A percentile compares a stretch with the other conserved stretches of the same genome.
Evolutionary conservation across 345 rosid genomes (phyloP).

Genomic region (Arabis alpina): DNA sequence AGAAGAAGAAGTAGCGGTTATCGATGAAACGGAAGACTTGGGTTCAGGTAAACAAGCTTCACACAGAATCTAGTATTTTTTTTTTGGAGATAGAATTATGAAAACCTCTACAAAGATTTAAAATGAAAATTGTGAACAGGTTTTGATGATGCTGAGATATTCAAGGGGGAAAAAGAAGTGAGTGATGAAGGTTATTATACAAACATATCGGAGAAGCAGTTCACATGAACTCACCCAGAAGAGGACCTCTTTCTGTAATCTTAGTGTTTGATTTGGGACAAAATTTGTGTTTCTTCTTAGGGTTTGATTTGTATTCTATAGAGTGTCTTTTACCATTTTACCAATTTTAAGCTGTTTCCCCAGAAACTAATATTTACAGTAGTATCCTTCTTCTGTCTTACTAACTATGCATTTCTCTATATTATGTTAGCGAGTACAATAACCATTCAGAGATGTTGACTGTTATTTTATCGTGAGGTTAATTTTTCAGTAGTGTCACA

Average conservation of each 20-base stretch:
- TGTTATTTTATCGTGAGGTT: neutral
- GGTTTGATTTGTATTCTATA: constrained; percentile 24
- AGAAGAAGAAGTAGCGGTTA: constrained; percentile 47
- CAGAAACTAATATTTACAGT: constrained; percentile 9
- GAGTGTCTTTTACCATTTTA: neutral
- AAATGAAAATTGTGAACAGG: constrained; percentile 53
- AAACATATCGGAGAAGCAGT: constrained; percentile 39
- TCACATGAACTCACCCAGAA: constrained; percentile 33
- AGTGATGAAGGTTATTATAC: constrained; percentile 47
- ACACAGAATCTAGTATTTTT: constrained; percentile 9
- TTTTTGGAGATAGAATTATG: neutral
- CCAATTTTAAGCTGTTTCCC: constrained; percentile 1
- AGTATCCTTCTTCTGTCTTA: neutral
- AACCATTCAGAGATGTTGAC: neutral
- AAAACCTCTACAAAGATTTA: neutral
- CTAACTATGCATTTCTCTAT: constrained; percentile 4
- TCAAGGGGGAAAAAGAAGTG: constrained; percentile 50
- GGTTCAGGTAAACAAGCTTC: constrained; percentile 57
- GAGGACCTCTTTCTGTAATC: constrained; percentile 29
- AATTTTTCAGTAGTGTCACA: neutral
- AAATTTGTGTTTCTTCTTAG: neutral
- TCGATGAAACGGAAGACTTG: constrained; percentile 67
- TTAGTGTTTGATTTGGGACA: constrained; percentile 15
- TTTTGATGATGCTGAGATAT: constrained; percentile 79
- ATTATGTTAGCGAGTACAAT: too few species aligned